These are phyloP conservation scores for Lupinus albus DNA, from an alignment of 306 rosid species.

Conservation along the genomic window DNA sequence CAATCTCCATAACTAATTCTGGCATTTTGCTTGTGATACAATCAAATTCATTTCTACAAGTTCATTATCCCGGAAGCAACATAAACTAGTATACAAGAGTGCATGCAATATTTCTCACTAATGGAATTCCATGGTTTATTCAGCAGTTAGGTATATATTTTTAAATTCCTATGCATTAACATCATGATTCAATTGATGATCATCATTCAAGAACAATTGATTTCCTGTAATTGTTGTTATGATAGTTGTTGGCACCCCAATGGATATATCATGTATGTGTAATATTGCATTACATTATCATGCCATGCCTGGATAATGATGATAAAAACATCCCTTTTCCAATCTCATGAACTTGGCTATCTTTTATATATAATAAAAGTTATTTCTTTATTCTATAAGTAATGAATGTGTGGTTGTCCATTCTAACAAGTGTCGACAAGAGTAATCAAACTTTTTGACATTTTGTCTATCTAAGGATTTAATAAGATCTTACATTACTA, in stretches of 20 bases:
- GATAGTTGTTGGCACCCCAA: slow-evolving; percentile 6
- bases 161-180: slow-evolving; percentile 56
- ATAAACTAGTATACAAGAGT: slow-evolving; percentile 46
- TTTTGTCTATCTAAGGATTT: no score
- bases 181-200: slow-evolving; percentile 56
- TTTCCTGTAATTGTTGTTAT: slow-evolving; percentile 16
- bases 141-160: slow-evolving; percentile 36
- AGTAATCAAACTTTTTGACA: no score
- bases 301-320: slow-evolving; percentile 18
- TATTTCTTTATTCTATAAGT: no score
- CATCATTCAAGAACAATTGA: slow-evolving; percentile 42
- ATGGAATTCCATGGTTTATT: slow-evolving; percentile 41
- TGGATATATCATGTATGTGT: background rate
- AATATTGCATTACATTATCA: background rate
- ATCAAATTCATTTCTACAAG: slow-evolving; percentile 36
- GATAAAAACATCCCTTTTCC: slow-evolving; percentile 4
- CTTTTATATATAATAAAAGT: no score
- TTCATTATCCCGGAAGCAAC: slow-evolving; percentile 48
- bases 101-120: slow-evolving; percentile 38
- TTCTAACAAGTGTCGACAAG: no score
- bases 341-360: no score
- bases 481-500: no score
- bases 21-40: slow-evolving; percentile 32
- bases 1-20: slow-evolving; percentile 65
- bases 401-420: no score